Conservation (phyloP, 2,329 filamentous ascomycete genomes). For the Penicillium sclerotigenum region DNA sequence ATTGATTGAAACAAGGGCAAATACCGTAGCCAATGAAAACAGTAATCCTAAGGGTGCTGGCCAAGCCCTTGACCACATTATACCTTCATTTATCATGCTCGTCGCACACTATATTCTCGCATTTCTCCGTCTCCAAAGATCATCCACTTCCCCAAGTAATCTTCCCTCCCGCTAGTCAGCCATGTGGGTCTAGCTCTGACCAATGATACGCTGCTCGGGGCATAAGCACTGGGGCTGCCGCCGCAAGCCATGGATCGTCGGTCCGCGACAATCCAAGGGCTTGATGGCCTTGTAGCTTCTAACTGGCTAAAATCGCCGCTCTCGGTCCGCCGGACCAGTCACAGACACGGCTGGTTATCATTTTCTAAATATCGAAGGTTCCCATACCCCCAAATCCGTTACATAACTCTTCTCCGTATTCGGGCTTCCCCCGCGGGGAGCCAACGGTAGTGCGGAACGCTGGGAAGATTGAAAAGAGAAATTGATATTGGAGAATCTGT, state of each 20-base stretch:
- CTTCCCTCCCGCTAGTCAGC: neutral
- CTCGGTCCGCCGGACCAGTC: slow-evolving; percentile 15
- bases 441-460: slow-evolving; percentile 5
- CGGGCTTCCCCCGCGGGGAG: slow-evolving; percentile 12
- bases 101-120: neutral
- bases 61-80: neutral
- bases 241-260: slow-evolving; percentile 6
- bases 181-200: neutral
- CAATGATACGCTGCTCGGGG: neutral
- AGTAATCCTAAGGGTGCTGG: neutral
- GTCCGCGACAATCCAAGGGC: slow-evolving; percentile 3
- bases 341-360: slow-evolving; percentile 13
- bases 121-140: neutral
- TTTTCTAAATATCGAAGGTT: neutral
- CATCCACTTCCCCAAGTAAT: slow-evolving; percentile 6
- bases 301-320: slow-evolving; percentile 14
- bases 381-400: slow-evolving; percentile 24
- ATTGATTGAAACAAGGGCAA: neutral
- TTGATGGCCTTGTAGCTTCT: neutral
- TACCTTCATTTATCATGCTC: neutral
- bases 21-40: neutral
- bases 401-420: slow-evolving; percentile 18
- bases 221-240: slow-evolving; percentile 16
- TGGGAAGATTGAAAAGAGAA: slow-evolving; percentile 6
- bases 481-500: slow-evolving; percentile 15